These are phyloP conservation scores for Aristolochia californica DNA, from an alignment of 164 flowering plant species.

Conservation along the genomic window DNA sequence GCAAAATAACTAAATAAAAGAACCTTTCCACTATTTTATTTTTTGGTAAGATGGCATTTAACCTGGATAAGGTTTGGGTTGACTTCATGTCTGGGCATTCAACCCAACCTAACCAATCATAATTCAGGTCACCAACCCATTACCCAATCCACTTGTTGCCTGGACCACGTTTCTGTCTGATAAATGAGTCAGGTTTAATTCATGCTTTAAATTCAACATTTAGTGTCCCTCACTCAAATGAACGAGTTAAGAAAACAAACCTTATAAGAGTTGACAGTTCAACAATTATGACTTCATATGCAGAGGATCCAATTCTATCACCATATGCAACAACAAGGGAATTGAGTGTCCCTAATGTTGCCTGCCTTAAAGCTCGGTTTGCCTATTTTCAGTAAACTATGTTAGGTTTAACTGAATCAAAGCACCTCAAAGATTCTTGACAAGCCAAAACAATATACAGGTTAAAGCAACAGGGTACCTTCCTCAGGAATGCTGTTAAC, in stretches of 20 bases:
- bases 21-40: no score
- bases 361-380: slow-evolving; percentile 86
- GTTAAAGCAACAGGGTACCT: slow-evolving; percentile 31
- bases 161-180: no score
- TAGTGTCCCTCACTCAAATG: no score
- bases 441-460: not conserved
- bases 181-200: no score
- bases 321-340: slow-evolving; percentile 92
- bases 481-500: slow-evolving; percentile 82
- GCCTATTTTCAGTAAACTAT: slow-evolving; percentile 37
- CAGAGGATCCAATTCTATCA: slow-evolving; percentile 73
- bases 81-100: no score
- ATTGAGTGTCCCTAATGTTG: slow-evolving; percentile 87
- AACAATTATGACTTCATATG: slow-evolving; percentile 86
- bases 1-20: no score
- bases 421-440: not conserved
- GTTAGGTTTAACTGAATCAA: not conserved
- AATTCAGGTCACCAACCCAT: no score
- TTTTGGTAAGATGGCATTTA: no score
- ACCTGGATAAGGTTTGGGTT: no score
- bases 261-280: slow-evolving; percentile 91
- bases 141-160: no score
- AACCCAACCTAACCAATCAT: no score
- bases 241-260: slow-evolving; percentile 21
- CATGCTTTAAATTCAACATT: no score